Evolutionary conservation across 1,139 yeast genomes (phyloP).

Genomic region (Debaryomyces udenii): DNA sequence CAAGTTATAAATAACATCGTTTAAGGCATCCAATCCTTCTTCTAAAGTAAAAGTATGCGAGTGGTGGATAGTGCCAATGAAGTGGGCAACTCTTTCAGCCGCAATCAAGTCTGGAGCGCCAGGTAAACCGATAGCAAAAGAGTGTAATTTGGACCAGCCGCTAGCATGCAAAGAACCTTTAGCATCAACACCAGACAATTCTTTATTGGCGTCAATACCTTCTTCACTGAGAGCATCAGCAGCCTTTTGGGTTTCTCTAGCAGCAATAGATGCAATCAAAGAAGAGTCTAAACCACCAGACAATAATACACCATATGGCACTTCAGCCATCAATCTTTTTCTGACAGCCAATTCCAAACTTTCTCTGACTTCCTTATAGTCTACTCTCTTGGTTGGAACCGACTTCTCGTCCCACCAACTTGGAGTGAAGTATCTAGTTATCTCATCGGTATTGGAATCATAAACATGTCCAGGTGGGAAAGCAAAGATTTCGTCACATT

Average conservation of each 20-base stretch:
- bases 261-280: constrained; percentile 93
- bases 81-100: constrained; percentile 94
- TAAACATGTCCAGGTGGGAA: constrained; percentile 99
- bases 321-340: constrained; percentile 99
- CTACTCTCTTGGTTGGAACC: constrained; percentile 76
- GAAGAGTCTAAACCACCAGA: constrained; percentile 98
- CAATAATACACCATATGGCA: constrained; percentile 94
- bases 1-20: constrained; percentile 92
- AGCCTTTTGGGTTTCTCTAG: constrained; percentile 90
- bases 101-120: constrained; percentile 98
- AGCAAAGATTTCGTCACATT: constrained; percentile 88
- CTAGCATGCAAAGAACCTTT: constrained; percentile 75
- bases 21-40: constrained; percentile 94
- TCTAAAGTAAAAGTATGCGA: constrained; percentile 95
- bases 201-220: constrained; percentile 56
- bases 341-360: constrained; percentile 91
- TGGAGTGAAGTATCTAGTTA: constrained; percentile 88
- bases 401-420: constrained; percentile 86
- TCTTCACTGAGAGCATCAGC: constrained; percentile 50
- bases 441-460: constrained; percentile 84
- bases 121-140: constrained; percentile 96
- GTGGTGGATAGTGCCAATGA: constrained; percentile 94
- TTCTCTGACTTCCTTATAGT: constrained; percentile 71
- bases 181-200: constrained; percentile 90
- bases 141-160: constrained; percentile 88